Evolutionary conservation across 1,284 basidiomycete genomes (phyloP).

Genomic region (Apiotrichum gracile): DNA sequence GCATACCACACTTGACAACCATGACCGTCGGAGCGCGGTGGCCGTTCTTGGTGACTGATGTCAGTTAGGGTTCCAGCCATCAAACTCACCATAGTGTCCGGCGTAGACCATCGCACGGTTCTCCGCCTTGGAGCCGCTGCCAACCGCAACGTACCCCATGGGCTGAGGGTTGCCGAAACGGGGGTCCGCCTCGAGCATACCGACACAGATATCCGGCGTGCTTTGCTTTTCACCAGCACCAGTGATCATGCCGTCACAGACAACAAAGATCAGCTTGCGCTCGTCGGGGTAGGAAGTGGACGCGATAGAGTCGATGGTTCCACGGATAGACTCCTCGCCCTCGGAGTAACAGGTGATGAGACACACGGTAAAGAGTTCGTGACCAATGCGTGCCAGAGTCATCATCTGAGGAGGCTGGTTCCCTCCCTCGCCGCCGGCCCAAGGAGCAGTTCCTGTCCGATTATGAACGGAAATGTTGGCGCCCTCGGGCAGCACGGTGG

Average conservation of each 20-base stretch:
- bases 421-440: conserved; percentile 52
- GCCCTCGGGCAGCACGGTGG: conserved; percentile 91
- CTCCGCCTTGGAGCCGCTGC: conserved; percentile 77
- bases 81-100: conserved; percentile 81
- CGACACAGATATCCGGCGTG: conserved; percentile 94
- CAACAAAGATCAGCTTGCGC: conserved; percentile 86
- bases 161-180: conserved; percentile 94
- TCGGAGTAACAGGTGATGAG: conserved; percentile 98
- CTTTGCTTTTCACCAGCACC: conserved; percentile 90
- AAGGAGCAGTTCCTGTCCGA: conserved; percentile 83
- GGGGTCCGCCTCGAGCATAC: conserved; percentile 84
- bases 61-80: not conserved
- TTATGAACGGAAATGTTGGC: conserved; percentile 87
- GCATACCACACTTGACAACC: conserved; percentile 91
- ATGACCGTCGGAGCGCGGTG: conserved; percentile 91
- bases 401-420: conserved; percentile 44
- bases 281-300: conserved; percentile 83
- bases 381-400: conserved; percentile 78
- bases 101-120: conserved; percentile 99
- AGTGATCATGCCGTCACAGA: conserved; percentile 99
- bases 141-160: conserved; percentile 90
- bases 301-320: conserved; percentile 89
- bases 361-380: conserved; percentile 90
- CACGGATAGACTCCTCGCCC: conserved; percentile 83
- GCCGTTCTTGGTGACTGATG: conserved; percentile 53